Percentiles rank a stretch among this genome's conserved stretches.
Conservation (phyloP, 2,329 filamentous ascomycete genomes). For the Graphium sp. region DNA sequence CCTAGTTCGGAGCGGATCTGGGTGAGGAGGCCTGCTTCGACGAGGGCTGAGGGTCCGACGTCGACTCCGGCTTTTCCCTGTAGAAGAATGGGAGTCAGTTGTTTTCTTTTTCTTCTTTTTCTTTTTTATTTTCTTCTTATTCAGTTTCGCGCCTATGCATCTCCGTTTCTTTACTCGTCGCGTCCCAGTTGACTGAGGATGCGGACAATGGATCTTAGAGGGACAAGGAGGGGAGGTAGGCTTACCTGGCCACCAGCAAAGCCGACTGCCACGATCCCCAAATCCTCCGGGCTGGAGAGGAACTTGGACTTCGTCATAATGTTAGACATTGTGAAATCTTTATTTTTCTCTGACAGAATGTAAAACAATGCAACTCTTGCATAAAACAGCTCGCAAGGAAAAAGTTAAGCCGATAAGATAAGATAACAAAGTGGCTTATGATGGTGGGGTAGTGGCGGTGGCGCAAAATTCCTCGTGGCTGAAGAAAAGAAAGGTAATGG, state of each 20-base stretch:
- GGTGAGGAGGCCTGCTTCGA: constrained; percentile 70
- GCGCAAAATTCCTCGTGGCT: too few relatives aligned
- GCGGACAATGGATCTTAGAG: background rate
- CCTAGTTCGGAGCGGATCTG: constrained; percentile 74
- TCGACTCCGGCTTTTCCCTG: constrained; percentile 87
- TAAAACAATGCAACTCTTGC: background rate
- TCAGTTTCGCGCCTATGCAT: too few relatives aligned
- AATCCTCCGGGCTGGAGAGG: constrained; percentile 59
- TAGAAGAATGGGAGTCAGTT: constrained; percentile 6
- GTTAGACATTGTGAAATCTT: constrained; percentile 24
- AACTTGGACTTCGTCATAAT: constrained; percentile 51
- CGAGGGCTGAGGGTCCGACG: constrained; percentile 74
- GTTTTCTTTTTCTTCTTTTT: constrained; percentile 1
- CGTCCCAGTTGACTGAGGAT: too few relatives aligned
- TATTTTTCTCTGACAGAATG: constrained; percentile 3
- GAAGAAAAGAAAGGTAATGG: constrained; percentile 2
- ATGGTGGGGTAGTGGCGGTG: too few relatives aligned
- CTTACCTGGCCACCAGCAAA: constrained; percentile 91
- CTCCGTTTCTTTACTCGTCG: too few relatives aligned
- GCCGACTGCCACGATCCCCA: constrained; percentile 86
- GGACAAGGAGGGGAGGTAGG: constrained; percentile 4
- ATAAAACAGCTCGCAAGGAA: constrained; percentile 2
- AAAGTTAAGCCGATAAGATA: constrained; percentile 6
- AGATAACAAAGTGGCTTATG: constrained; percentile 4
- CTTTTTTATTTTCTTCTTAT: too few relatives aligned